Evolutionary conservation across 2,329 filamentous ascomycete species (phyloP).

Genomic region (Fusarium hostae): DNA sequence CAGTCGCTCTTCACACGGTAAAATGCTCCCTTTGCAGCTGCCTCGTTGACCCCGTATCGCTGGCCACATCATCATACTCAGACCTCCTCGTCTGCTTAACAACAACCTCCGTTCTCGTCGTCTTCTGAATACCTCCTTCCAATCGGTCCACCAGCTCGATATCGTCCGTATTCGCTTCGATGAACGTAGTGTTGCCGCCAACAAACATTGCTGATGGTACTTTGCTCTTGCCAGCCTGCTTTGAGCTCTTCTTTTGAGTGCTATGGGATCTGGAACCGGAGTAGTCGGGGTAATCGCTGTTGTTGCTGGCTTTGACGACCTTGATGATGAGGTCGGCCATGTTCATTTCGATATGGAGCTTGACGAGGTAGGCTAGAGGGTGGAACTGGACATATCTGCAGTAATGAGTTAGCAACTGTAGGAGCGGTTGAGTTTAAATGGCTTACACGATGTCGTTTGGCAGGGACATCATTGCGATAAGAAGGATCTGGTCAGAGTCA

Average conservation of each 20-base stretch:
- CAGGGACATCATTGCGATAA: constrained; percentile 48
- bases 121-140: constrained; percentile 41
- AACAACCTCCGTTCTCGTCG: constrained; percentile 39
- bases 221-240: constrained; percentile 5
- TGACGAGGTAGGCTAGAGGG: constrained; percentile 62
- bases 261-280: constrained; percentile 35
- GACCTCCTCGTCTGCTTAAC: constrained; percentile 35
- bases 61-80: constrained; percentile 36
- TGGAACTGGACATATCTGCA: constrained; percentile 59
- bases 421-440: fast-evolving
- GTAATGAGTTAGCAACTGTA: not conserved
- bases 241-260: constrained; percentile 31
- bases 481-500: constrained; percentile 35
- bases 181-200: constrained; percentile 37
- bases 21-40: constrained; percentile 39
- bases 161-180: constrained; percentile 39
- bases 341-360: constrained; percentile 64
- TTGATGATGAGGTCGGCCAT: constrained; percentile 63
- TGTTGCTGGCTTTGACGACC: constrained; percentile 45
- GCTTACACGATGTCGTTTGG: constrained; percentile 46
- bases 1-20: not conserved
- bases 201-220: constrained; percentile 36
- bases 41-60: constrained; percentile 38
- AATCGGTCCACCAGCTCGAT: constrained; percentile 32
- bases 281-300: constrained; percentile 36